These are phyloP conservation scores for Aspergillus tamarii DNA, from an alignment of 2,329 filamentous ascomycete species.

Conservation along the genomic window DNA sequence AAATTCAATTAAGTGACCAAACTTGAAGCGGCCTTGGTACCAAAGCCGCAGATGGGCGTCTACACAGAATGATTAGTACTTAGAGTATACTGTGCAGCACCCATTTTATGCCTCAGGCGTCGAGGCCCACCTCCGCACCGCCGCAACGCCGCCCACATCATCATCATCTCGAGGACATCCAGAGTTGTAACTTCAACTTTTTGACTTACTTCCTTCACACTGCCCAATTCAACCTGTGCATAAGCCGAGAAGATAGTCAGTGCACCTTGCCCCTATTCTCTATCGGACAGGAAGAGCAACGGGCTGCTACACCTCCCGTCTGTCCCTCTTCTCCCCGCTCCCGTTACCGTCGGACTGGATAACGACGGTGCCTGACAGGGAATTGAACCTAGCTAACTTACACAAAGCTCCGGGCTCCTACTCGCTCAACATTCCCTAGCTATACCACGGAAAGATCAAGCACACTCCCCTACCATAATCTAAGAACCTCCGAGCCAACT, in stretches of 20 bases:
- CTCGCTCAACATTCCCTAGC: neutral
- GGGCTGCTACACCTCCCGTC: conserved; percentile 1
- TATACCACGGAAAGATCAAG: neutral
- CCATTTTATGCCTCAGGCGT: conserved; percentile 13
- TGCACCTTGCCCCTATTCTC: neutral
- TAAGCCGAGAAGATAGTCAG: too few relatives aligned
- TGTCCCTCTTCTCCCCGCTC: conserved; percentile 1
- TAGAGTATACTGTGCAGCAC: neutral
- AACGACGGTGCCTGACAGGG: conserved; percentile 6
- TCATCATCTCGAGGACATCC: neutral
- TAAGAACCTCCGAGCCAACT: neutral
- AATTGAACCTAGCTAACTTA: neutral
- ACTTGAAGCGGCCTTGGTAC: neutral
- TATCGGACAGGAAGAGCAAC: neutral
- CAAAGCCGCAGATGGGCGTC: neutral
- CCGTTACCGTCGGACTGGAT: neutral
- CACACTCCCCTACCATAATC: neutral
- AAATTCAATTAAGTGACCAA: neutral
- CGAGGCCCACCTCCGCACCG: conserved; percentile 14
- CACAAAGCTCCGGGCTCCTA: neutral
- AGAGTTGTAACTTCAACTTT: neutral
- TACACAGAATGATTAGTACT: neutral
- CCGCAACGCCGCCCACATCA: conserved; percentile 14
- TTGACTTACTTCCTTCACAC: neutral
- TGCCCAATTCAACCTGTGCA: neutral